A percentile compares a stretch with the other conserved stretches of the same genome.
Conservation (phyloP, 441 rosid species). For the Gossypium laxum region DNA sequence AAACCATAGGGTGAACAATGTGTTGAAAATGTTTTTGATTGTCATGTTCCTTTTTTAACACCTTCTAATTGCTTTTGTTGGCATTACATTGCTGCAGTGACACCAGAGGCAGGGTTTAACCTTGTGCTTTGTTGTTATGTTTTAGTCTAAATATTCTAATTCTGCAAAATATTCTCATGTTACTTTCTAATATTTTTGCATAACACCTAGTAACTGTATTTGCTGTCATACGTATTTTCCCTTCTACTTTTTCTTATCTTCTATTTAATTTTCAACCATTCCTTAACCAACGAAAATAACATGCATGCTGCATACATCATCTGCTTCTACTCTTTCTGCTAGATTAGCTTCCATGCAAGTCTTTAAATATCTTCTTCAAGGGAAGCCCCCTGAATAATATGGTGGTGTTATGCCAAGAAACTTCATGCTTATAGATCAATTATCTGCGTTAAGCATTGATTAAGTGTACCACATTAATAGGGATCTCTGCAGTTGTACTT, state of each 20-base stretch:
- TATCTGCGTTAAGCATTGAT: constrained; percentile 9
- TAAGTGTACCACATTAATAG: constrained; percentile 5
- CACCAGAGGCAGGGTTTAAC: background rate
- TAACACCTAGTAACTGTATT: background rate
- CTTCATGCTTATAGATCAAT: background rate
- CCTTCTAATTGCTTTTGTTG: background rate
- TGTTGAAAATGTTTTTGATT: background rate
- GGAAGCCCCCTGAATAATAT: constrained; percentile 3
- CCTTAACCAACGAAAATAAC: background rate
- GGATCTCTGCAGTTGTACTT: background rate
- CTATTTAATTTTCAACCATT: background rate
- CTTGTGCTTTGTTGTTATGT: background rate
- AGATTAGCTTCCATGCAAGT: background rate
- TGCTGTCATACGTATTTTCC: background rate
- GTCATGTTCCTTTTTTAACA: background rate
- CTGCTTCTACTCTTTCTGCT: background rate
- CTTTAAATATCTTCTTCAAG: background rate
- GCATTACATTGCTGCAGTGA: background rate
- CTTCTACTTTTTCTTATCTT: background rate
- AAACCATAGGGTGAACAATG: too few relatives aligned
- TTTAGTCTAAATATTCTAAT: background rate
- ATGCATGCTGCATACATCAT: background rate
- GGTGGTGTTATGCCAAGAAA: background rate
- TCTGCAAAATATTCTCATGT: background rate
- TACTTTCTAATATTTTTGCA: background rate